phyloP scores from a whole-genome alignment of 176 grass and related monocot genomes.

The Pontederia crassipes region DNA sequence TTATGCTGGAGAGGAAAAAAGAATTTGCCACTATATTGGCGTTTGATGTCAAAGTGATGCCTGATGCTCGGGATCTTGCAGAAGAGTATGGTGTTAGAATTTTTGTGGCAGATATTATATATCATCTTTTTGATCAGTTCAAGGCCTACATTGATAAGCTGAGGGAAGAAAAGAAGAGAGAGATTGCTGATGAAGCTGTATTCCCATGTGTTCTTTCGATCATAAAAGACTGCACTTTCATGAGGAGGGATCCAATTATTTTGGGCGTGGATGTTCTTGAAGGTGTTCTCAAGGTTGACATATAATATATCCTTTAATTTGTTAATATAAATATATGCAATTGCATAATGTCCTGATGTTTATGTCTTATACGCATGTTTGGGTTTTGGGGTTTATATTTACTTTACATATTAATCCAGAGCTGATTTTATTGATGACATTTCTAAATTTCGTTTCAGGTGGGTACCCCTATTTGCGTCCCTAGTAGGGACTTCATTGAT shows the following conservation, averaged over 20 bases:
- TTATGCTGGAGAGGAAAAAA: slow-evolving; percentile 92
- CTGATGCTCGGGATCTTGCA: slow-evolving; percentile 72
- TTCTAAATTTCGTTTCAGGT: slow-evolving; percentile 31
- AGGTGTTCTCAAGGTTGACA: slow-evolving; percentile 67
- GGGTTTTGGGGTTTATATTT: too few relatives aligned
- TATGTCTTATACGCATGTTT: too few relatives aligned
- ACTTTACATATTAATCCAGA: too few relatives aligned
- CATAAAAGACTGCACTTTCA: slow-evolving; percentile 81
- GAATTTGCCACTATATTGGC: slow-evolving; percentile 96
- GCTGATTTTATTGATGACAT: neutral
- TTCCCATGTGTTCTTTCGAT: slow-evolving; percentile 88
- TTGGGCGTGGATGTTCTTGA: slow-evolving; percentile 89
- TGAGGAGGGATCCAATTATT: slow-evolving; percentile 90
- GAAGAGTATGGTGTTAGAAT: slow-evolving; percentile 76
- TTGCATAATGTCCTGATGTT: too few relatives aligned
- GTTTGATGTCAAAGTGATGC: slow-evolving; percentile 99
- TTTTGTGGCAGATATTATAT: slow-evolving; percentile 92
- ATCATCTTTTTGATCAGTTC: slow-evolving; percentile 88
- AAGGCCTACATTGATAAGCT: slow-evolving; percentile 80
- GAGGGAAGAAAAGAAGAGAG: slow-evolving; percentile 80
- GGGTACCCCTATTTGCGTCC: slow-evolving; percentile 71
- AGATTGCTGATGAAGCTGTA: slow-evolving; percentile 73
- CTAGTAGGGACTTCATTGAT: slow-evolving; percentile 56
- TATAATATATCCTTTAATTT: neutral
- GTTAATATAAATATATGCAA: too few relatives aligned